phyloP scores from a whole-genome alignment of 2,329 filamentous ascomycete genomes.

The Epichloe uncinata region DNA sequence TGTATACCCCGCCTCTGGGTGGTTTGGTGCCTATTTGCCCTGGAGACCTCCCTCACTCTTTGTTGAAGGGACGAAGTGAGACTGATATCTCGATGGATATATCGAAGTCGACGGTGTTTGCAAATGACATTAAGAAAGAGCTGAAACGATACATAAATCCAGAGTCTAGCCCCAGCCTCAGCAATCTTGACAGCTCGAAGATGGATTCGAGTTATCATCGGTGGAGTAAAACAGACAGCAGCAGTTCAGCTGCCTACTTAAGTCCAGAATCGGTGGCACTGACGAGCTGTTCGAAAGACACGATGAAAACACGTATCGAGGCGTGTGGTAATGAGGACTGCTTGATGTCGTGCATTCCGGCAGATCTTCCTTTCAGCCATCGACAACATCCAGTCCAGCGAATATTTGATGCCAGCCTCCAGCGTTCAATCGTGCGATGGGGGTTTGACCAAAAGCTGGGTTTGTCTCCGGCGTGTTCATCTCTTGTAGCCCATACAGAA shows the following conservation, averaged over 20 bases:
- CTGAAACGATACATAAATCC: not conserved
- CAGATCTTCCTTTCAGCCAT: slow-evolving; percentile 28
- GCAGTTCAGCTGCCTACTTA: too few species aligned
- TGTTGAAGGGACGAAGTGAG: not conserved
- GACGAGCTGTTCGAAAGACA: not conserved
- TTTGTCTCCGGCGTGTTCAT: slow-evolving; percentile 7
- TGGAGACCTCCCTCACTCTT: slow-evolving; percentile 24
- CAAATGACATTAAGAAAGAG: not conserved
- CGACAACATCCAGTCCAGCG: slow-evolving; percentile 32
- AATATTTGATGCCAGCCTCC: slow-evolving; percentile 29
- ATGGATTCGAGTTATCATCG: not conserved
- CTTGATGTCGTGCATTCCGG: slow-evolving; percentile 16
- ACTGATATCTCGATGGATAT: not conserved
- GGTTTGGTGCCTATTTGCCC: slow-evolving; percentile 30
- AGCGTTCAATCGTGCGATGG: slow-evolving; percentile 30
- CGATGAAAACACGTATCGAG: not conserved
- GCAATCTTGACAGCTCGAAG: not conserved
- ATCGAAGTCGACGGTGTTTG: not conserved
- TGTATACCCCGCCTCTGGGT: slow-evolving; percentile 19
- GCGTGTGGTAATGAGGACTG: not conserved
- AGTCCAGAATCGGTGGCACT: not conserved
- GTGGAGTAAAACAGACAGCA: not conserved
- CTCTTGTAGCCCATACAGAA: slow-evolving; percentile 6
- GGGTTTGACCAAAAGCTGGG: slow-evolving; percentile 28
- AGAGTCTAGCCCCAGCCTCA: not conserved